phyloP scores from a whole-genome alignment of 352 stramenopile species.

The Phytophthora agathidicida region DNA sequence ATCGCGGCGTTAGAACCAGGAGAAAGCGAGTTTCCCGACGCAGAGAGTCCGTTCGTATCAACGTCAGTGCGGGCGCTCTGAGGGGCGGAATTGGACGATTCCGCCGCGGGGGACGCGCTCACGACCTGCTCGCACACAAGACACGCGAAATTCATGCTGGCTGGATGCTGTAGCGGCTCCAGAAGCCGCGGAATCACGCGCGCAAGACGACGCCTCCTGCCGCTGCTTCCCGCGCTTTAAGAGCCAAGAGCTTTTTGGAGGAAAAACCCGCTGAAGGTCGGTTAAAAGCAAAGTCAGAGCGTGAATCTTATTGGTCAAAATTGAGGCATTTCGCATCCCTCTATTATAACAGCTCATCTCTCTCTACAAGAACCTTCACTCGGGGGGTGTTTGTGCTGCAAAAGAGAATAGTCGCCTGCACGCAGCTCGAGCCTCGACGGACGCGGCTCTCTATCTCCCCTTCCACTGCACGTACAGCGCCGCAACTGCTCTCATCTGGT shows the following conservation, averaged over 20 bases:
- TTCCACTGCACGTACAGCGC: background rate
- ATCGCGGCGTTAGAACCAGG: background rate
- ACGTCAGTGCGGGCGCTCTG: constrained; percentile 20
- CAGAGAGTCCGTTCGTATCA: background rate
- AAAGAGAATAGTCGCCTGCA: too few relatives aligned
- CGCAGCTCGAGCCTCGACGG: too few relatives aligned
- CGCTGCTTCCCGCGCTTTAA: constrained; percentile 17
- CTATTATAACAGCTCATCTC: constrained; percentile 19
- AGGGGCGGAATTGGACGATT: background rate
- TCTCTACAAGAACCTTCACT: constrained; percentile 20
- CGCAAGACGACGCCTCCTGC: constrained; percentile 23
- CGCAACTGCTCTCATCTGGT: background rate
- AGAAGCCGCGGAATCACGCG: constrained; percentile 4
- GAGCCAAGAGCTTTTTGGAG: constrained; percentile 21
- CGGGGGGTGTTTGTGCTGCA: constrained; percentile 6
- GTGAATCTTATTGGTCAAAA: too few relatives aligned
- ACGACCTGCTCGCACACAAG: constrained; percentile 46
- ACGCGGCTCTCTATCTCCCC: constrained; percentile 10
- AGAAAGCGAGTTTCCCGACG: constrained; percentile 7
- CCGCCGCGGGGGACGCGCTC: background rate
- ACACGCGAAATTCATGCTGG: constrained; percentile 49
- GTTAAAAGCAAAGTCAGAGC: too few relatives aligned
- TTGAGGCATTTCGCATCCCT: constrained; percentile 11
- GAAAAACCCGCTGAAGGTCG: background rate
- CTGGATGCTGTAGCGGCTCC: background rate